These are phyloP conservation scores for Nicotiana tabacum DNA, from an alignment of 257 asterid species.

Conservation along the genomic window DNA sequence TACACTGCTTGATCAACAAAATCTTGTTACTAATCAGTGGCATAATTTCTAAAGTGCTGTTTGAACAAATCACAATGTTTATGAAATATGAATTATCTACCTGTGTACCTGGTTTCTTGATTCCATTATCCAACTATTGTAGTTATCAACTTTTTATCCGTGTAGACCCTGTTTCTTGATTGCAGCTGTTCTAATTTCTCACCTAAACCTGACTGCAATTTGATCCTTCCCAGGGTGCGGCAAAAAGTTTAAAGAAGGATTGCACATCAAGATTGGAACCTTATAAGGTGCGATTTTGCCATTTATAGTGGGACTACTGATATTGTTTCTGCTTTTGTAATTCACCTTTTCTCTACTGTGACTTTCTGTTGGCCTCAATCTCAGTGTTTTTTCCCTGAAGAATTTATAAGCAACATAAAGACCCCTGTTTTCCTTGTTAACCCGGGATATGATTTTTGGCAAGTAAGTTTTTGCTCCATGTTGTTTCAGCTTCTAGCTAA, in stretches of 20 bases:
- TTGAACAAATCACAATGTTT: conserved; percentile 1
- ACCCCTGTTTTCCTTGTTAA: conserved; percentile 88
- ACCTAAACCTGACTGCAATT: neutral
- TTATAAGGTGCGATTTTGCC: conserved; percentile 51
- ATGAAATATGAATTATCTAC: neutral
- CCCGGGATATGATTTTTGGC: conserved; percentile 95
- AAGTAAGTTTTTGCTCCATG: conserved; percentile 38
- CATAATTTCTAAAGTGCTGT: neutral
- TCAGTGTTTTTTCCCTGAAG: conserved; percentile 95
- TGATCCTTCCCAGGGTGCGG: conserved; percentile 45
- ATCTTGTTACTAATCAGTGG: neutral
- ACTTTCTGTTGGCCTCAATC: conserved; percentile 15
- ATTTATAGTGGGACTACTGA: neutral
- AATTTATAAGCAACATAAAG: conserved; percentile 58
- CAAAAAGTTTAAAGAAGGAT: conserved; percentile 66
- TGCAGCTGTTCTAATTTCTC: neutral
- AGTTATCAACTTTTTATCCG: neutral
- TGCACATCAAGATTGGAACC: conserved; percentile 67
- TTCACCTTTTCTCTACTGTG: conserved; percentile 15
- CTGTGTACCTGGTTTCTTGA: neutral
- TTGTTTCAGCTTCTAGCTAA: neutral
- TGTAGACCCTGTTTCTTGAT: neutral
- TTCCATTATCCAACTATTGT: neutral
- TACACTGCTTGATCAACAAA: neutral
- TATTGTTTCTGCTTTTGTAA: conserved; percentile 10